Evolutionary conservation across 371 early-diverging fungal genomes (phyloP), one percentile per base, ranked within the genome.

Genomic region (Smittium culicis): DNA sequence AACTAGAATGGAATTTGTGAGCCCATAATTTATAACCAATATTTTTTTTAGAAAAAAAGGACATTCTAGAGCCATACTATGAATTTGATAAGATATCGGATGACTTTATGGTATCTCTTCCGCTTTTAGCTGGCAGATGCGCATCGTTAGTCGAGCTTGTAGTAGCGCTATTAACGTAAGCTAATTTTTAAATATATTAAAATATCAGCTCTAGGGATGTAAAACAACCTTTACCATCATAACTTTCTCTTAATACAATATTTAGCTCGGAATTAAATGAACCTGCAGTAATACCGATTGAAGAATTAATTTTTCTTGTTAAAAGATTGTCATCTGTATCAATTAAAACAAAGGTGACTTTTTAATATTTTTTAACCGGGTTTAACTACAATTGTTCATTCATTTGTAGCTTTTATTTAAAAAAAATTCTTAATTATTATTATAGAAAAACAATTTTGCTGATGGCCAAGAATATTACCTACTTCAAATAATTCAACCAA

Each of bases 241-340:
- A 45, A 45, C 20, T 14, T 45, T 45, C 20, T 45, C 20, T 45
- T 45, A 45, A 45, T 20, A 45, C 20, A n/a, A n/a, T n/a, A n/a
- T 45, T 45, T 45, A 45, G 45, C 8, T 31, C 17, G 16, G 63
- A 62, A 33, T 11, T 34, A 3, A n/a, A 33, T 2, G 63, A 62
- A 31, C 29, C 63, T 24, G 63, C 34, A 32, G 31, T 62, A 11
- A 34, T 62, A 3, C 63, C 63, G 28, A n/a, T 62, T 62, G 63
- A 62, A 62, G 32, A 32, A 20, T 2, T 62, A 8, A 24, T 62
- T 29, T 34, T 31, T 62, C 17, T 62, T n/a, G 31, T 62, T 33
- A 32, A 33, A n/a, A 17, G 33, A 62, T 5, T 62, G 2, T 20
- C 8, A 11, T n/a, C 29, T 24, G 63, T 62, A 27, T 31, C 2